phyloP scores from a whole-genome alignment of 306 rosid genomes.

The Rubus parviflorus region DNA sequence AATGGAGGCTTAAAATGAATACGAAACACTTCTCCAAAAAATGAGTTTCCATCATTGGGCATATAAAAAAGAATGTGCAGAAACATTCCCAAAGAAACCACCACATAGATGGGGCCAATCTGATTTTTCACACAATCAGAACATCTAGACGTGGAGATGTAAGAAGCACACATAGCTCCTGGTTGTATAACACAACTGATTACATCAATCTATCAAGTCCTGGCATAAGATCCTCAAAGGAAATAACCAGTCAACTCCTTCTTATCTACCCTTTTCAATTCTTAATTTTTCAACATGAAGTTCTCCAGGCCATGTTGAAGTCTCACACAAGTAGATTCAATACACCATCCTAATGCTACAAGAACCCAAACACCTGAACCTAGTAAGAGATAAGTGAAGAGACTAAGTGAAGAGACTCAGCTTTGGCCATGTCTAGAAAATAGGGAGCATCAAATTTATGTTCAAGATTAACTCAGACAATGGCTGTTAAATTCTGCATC shows the following conservation, averaged over 20 bases:
- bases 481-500: neutral
- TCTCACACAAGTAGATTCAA: neutral
- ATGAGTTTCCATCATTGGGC: conserved; percentile 12
- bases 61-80: neutral
- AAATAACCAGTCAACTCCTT: too few relatives aligned
- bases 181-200: too few relatives aligned
- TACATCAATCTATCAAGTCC: too few relatives aligned
- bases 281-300: neutral
- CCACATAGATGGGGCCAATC: neutral
- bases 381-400: neutral
- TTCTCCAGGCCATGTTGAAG: neutral
- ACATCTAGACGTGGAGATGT: neutral
- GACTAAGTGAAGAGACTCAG: neutral
- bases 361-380: too few relatives aligned
- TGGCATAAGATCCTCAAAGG: too few relatives aligned
- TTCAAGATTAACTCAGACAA: neutral
- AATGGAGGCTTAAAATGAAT: conserved; percentile 11
- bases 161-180: neutral
- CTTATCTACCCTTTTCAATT: neutral
- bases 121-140: neutral
- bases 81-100: neutral
- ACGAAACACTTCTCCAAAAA: neutral
- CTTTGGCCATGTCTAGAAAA: neutral
- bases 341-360: neutral
- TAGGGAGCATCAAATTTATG: too few relatives aligned